These are phyloP conservation scores for Niebla homalea DNA, from an alignment of 495 filamentous ascomycete species.

Conservation along the genomic window DNA sequence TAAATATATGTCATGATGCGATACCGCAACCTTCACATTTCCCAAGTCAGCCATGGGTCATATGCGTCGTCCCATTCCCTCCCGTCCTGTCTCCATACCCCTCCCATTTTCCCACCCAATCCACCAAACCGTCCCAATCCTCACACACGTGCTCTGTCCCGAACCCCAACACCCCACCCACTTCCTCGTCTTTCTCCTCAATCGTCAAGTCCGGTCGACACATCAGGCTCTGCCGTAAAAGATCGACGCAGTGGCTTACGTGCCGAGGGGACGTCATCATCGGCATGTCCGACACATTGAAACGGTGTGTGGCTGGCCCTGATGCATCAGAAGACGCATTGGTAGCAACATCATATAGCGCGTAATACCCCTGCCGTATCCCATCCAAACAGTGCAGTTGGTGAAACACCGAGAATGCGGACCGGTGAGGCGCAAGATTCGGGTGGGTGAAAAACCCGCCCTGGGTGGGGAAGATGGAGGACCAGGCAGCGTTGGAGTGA, in stretches of 20 bases:
- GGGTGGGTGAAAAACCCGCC: constrained; percentile 14
- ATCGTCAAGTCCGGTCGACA: constrained; percentile 14
- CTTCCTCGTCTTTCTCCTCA: constrained; percentile 5
- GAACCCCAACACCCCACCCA: constrained; percentile 14
- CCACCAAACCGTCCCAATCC: constrained; percentile 7
- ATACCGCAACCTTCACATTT: neutral
- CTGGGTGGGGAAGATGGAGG: constrained; percentile 8
- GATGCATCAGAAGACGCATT: no score
- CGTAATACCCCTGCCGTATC: constrained; percentile 4
- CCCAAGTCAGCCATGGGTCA: no score
- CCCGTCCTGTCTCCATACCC: neutral
- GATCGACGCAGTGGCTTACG: constrained; percentile 16
- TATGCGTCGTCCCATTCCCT: no score
- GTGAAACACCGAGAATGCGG: constrained; percentile 15
- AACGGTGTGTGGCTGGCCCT: no score
- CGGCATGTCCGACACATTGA: constrained; percentile 5
- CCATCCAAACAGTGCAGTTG: constrained; percentile 16
- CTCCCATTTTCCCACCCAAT: constrained; percentile 7
- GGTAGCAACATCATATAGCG: neutral
- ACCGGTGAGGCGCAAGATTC: constrained; percentile 7
- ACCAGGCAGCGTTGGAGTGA: constrained; percentile 10
- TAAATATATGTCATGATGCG: neutral
- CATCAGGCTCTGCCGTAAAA: constrained; percentile 16
- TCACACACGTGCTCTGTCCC: constrained; percentile 9
- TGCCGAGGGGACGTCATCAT: constrained; percentile 9